Evolutionary conservation across 805 yeast genomes (phyloP).

Genomic region (Nakazawaea molendinolei): DNA sequence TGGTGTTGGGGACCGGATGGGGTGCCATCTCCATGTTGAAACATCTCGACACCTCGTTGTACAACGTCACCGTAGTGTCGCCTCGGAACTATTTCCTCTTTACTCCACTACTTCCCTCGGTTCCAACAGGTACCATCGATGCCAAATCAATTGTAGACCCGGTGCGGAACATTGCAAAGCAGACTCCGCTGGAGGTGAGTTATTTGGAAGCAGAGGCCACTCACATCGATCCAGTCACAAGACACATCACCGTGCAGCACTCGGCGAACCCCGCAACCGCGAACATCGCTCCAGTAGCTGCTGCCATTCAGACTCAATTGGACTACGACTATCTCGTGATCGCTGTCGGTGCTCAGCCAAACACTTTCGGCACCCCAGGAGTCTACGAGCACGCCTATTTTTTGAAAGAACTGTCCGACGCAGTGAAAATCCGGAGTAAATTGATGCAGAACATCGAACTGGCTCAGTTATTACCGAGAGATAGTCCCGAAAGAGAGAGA

Average conservation of each 20-base stretch:
- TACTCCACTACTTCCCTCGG: constrained; percentile 93
- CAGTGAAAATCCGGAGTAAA: constrained; percentile 74
- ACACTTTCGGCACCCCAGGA: constrained; percentile 94
- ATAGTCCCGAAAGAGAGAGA: constrained; percentile 70
- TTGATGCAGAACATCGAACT: constrained; percentile 86
- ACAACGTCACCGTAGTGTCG: constrained; percentile 84
- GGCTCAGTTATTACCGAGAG: constrained; percentile 72
- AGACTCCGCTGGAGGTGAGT: constrained; percentile 63
- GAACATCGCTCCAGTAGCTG: constrained; percentile 31
- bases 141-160: constrained; percentile 91
- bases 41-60: constrained; percentile 76
- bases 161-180: constrained; percentile 77
- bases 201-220: constrained; percentile 91
- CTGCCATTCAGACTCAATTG: constrained; percentile 38
- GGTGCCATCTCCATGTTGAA: constrained; percentile 83
- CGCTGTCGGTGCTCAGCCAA: constrained; percentile 93
- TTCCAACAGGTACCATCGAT: constrained; percentile 91
- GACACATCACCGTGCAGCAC: constrained; percentile 58
- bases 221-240: constrained; percentile 66
- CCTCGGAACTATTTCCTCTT: constrained; percentile 94
- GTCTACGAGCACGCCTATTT: constrained; percentile 83
- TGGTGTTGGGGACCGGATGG: constrained; percentile 90
- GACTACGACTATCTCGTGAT: constrained; percentile 79
- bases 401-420: constrained; percentile 85
- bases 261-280: constrained; percentile 39